Evolutionary conservation across 1,284 basidiomycete genomes (phyloP).

Genomic region (Malassezia nana): DNA sequence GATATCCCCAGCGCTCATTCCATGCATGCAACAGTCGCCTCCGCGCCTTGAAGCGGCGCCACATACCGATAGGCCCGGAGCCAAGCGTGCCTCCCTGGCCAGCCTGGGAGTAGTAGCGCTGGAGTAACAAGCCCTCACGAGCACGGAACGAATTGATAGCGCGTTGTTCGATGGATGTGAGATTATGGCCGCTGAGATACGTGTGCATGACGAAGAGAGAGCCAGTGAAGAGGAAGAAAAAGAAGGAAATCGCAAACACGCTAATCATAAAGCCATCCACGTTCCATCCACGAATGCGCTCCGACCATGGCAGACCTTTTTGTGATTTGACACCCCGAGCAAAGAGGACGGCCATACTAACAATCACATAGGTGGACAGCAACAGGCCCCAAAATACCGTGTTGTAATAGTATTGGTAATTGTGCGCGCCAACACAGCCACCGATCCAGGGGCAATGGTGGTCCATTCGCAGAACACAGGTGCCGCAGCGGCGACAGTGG

Average conservation of each 20-base stretch:
- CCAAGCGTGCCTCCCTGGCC: conserved; percentile 16
- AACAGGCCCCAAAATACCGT: conserved; percentile 58
- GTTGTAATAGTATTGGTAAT: conserved; percentile 54
- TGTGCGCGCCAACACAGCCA: conserved; percentile 53
- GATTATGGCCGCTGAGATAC: conserved; percentile 57
- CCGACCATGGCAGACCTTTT: neutral
- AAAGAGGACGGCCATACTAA: conserved; percentile 50
- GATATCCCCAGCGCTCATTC: conserved; percentile 67
- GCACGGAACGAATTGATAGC: conserved; percentile 56
- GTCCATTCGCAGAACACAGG: conserved; percentile 43
- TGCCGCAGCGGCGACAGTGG: conserved; percentile 45
- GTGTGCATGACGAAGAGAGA: conserved; percentile 58
- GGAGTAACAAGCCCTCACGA: conserved; percentile 56
- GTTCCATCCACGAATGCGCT: conserved; percentile 25
- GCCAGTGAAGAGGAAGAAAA: conserved; percentile 64
- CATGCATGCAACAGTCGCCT: conserved; percentile 51
- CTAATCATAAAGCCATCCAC: conserved; percentile 61
- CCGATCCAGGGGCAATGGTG: conserved; percentile 53
- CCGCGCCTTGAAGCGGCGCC: conserved; percentile 6
- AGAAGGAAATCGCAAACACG: conserved; percentile 55
- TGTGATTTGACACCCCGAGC: conserved; percentile 27
- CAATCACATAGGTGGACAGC: conserved; percentile 58
- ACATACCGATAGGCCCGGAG: neutral
- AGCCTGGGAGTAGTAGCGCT: conserved; percentile 23
- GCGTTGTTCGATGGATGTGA: conserved; percentile 71